Evolutionary conservation across 208 protist species (phyloP), one percentile per base, ranked within the genome.

Genomic region (Plasmodiophora brassicae): DNA sequence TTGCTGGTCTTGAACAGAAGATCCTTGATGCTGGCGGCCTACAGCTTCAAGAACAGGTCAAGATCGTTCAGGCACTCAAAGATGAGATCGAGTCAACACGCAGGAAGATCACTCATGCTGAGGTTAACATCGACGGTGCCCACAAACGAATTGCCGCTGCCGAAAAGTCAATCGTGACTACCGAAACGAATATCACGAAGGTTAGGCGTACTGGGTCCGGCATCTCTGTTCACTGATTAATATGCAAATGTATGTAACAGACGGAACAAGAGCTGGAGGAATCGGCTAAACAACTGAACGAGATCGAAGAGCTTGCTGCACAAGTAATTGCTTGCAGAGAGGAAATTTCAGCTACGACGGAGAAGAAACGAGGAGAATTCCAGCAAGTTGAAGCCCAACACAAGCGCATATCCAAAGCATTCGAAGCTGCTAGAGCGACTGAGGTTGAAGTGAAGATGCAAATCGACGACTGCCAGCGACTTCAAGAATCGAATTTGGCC

Each of bases 1-100:
- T 89, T 89, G n/a, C 20, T 28, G 85, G 28, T 38, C n/a, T 89
- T 1, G 72, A 89, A 60, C 87, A 89, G n/a, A 88, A 89, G 43
- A 89, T 89, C 5, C 41, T 89, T 10, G 87, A 89, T 1, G n/a
- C 46, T 44, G 84, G 84, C 10, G 84, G 84, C 10, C 45, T 38
- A 71, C 1, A 54, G n/a, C 50, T 86, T n/a, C 84, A 65, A 57
- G 50, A 86, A 14, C 84, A 78, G 65, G n/a, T 78, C 54, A 85
- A 85, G 0, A 54, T 46, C 60, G 38, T 85, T 20, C 46, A 85
- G 32, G 25, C 14, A 0, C 44, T 85, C 32, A 57, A 85, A 54
- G 53, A 72, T 44, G 0, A 43, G 14, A 20, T 89, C 1, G 38
- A 1, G 20, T 39, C 0, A 54, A 5, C 83, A 1, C 44, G 36